phyloP scores from a whole-genome alignment of 2,329 filamentous ascomycete genomes.

The Xylaria sp. region DNA sequence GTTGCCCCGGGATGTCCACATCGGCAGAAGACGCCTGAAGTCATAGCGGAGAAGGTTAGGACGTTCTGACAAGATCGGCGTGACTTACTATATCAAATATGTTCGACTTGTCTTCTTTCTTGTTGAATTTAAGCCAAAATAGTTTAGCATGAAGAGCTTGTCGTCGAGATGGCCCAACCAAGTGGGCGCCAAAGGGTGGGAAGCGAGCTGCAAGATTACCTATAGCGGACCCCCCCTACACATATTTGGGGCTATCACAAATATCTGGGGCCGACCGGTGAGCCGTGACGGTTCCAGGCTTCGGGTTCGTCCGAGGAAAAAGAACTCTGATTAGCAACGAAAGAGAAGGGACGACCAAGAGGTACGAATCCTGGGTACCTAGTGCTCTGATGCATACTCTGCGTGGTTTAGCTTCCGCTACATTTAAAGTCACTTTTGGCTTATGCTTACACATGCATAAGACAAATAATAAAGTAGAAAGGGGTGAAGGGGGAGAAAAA shows the following conservation, averaged over 20 bases:
- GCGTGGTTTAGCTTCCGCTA: conserved; percentile 17
- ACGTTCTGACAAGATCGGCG: background rate
- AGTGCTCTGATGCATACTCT: conserved; percentile 1
- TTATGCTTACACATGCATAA: conserved; percentile 22
- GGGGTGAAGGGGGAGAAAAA: background rate
- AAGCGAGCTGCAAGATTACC: conserved; percentile 23
- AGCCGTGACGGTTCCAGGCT: conserved; percentile 26
- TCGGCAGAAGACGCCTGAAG: background rate
- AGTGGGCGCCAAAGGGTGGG: conserved; percentile 7
- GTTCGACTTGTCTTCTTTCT: background rate
- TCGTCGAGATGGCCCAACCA: background rate
- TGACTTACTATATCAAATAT: conserved; percentile 1
- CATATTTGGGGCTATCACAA: background rate
- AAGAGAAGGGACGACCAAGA: background rate
- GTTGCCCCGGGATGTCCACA: background rate
- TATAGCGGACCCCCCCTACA: conserved; percentile 31
- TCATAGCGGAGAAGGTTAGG: background rate
- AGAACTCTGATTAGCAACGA: background rate
- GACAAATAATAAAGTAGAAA: background rate
- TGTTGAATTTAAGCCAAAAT: background rate
- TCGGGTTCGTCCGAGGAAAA: conserved; percentile 23
- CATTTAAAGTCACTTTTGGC: background rate
- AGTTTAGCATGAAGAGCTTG: background rate
- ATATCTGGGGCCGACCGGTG: conserved; percentile 27
- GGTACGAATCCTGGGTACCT: conserved; percentile 1